Conservation (phyloP, 768 basidiomycete genomes). For the Naematelia aurantialba region DNA sequence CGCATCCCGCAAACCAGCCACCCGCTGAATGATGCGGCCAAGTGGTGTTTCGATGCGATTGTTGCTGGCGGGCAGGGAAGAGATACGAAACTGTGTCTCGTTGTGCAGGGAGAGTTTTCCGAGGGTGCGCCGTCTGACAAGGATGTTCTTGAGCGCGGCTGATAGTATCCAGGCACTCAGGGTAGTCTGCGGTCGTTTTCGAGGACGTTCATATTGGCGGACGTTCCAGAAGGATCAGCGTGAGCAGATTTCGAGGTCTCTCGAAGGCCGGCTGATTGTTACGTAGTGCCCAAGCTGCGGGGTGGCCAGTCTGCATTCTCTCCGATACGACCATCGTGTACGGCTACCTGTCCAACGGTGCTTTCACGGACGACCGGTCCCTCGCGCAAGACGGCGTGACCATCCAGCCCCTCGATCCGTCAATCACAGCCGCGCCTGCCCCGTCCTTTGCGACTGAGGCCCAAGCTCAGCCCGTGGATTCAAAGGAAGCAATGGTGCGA, state of each 20-base stretch:
- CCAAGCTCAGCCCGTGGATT: conserved; percentile 52
- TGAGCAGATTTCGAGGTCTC: conserved; percentile 53
- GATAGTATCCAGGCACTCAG: conserved; percentile 57
- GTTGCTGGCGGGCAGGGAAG: conserved; percentile 54
- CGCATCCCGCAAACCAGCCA: conserved; percentile 74
- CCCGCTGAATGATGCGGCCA: conserved; percentile 71
- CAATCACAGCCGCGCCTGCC: conserved; percentile 9
- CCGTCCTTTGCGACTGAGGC: conserved; percentile 7
- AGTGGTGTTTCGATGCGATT: conserved; percentile 84
- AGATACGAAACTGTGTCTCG: conserved; percentile 59
- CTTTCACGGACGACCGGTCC: conserved; percentile 60
- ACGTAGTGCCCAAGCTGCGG: conserved; percentile 69
- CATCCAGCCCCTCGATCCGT: conserved; percentile 27
- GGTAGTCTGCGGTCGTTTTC: conserved; percentile 88
- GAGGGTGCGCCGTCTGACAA: conserved; percentile 66
- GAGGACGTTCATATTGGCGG: conserved; percentile 79
- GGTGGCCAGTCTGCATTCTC: conserved; percentile 86
- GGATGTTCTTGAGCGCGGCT: not conserved
- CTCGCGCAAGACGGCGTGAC: conserved; percentile 41
- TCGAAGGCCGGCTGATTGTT: not conserved
- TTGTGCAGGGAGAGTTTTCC: conserved; percentile 82
- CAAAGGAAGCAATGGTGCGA: conserved; percentile 44
- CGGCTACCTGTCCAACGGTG: conserved; percentile 70
- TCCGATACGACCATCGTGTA: conserved; percentile 84
- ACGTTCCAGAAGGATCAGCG: conserved; percentile 76